Base-by-base conservation (phyloP, 2,329 filamentous ascomycete species). In the Stagonosporopsis vannaccii region DNA sequence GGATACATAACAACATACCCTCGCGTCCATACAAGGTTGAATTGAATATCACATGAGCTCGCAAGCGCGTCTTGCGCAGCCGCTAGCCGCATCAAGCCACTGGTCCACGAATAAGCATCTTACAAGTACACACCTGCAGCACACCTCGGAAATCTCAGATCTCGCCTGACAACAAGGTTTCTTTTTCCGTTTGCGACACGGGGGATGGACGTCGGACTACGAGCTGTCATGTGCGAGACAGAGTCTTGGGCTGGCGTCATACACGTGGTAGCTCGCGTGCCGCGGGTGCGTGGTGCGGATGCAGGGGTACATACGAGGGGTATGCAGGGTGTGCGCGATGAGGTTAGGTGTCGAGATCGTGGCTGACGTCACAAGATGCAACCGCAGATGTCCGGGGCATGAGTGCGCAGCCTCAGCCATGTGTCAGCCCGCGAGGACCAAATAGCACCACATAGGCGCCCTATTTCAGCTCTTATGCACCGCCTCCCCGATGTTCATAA, bases 201-300 rank as follows among this genome's bases (percentile, higher is more conserved):
- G 9, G 47, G 12, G 17, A 17, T 6, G 30, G 15, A 32, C 30
- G 12, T 32, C 30, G 30, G 11, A n/a, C 3, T 20, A 22, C 43
- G 36, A 42, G 53, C 47, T 19, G 32, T 56, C 53, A 56, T 39
- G 53, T 46, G 53, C 48, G 30, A 51, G 32, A 33, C 37, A n/a
- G 19, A n/a, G 32, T 56, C 53, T 51, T 17, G 11, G 30, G 53
- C 36, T 44, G 45, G 19, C 28, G 26, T 56, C 46, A 56, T 46
- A 22, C 8, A 28, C 51, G 46, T 30, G 51, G 25, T 22, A 7
- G 28, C 12, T 20, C 42, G 41, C 35, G 42, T 53, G 50, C 36
- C 15, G 25, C 15, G 28, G 40, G 4, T 25, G 19, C 25, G 20
- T 25, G 41, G 30, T 32, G 13, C 3, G 15, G 12, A 13, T 52